phyloP scores from a whole-genome alignment of 805 yeast genomes.

The Candida railenensis region DNA sequence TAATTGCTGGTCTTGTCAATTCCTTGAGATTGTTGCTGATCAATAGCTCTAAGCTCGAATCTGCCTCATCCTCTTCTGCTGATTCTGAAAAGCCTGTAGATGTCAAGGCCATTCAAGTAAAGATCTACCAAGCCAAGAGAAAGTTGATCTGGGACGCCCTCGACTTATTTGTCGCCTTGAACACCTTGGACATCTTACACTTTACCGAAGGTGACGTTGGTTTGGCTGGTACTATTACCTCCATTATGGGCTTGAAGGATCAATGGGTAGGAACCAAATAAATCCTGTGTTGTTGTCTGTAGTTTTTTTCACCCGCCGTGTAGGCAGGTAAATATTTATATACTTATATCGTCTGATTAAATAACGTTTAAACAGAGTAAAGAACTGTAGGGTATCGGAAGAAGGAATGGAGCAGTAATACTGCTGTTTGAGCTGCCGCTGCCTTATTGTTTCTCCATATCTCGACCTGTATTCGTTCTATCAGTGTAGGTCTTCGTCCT shows the following conservation, averaged over 20 bases:
- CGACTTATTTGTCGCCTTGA: slow-evolving; percentile 74
- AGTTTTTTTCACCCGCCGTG: no score
- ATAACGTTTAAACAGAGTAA: no score
- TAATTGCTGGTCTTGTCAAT: slow-evolving; percentile 60
- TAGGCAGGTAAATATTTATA: slow-evolving; percentile 2
- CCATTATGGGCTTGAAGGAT: slow-evolving; percentile 73
- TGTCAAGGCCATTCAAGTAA: slow-evolving; percentile 38
- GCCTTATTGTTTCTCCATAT: not conserved
- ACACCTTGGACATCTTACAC: slow-evolving; percentile 58
- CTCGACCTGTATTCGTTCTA: no score
- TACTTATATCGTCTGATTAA: slow-evolving; percentile 1
- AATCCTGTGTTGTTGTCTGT: no score
- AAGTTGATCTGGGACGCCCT: slow-evolving; percentile 74
- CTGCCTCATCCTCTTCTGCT: slow-evolving; percentile 4
- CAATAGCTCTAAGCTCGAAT: slow-evolving; percentile 35
- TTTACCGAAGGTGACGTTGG: slow-evolving; percentile 81
- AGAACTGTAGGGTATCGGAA: not conserved
- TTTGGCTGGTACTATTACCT: slow-evolving; percentile 79
- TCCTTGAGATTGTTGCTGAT: slow-evolving; percentile 54
- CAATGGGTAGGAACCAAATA: slow-evolving; percentile 53
- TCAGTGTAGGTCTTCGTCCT: no score
- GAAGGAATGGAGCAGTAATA: no score
- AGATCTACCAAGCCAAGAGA: slow-evolving; percentile 51
- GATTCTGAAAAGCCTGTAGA: slow-evolving; percentile 24
- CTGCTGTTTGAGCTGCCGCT: no score